phyloP scores from a whole-genome alignment of 768 basidiomycete genomes.

The Leccinum incarnatum region DNA sequence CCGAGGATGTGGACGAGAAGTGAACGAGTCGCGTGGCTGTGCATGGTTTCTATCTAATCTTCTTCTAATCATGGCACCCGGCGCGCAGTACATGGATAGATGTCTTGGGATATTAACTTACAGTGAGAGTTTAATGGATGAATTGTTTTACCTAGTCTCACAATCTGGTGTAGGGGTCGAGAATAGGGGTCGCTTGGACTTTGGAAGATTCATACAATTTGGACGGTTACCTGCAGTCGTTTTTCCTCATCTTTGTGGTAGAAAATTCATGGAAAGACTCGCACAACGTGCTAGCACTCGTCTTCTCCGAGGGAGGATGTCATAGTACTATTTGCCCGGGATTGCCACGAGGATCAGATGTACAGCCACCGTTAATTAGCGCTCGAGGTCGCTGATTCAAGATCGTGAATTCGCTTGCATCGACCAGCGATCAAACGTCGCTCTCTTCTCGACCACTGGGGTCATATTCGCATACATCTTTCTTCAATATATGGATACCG shows the following conservation, averaged over 20 bases:
- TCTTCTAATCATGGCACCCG: too few relatives aligned
- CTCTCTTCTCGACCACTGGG: neutral
- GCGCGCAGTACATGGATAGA: too few relatives aligned
- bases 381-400: neutral
- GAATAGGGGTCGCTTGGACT: too few relatives aligned
- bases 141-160: too few relatives aligned
- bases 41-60: neutral
- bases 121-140: too few relatives aligned
- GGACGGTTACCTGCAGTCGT: too few relatives aligned
- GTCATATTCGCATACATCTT: neutral
- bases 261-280: neutral
- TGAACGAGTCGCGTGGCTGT: neutral
- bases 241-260: too few relatives aligned
- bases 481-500: conserved; percentile 19
- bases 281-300: neutral
- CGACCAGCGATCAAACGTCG: neutral
- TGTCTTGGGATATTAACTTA: too few relatives aligned
- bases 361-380: neutral
- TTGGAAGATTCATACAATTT: too few relatives aligned
- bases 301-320: neutral
- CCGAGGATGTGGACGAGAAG: neutral
- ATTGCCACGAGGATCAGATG: neutral
- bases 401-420: neutral
- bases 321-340: neutral
- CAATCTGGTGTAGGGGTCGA: too few relatives aligned